Evolutionary conservation across 139 green algal species (phyloP), one percentile per base, ranked within the genome.

Genomic region (Haematococcus sp.): DNA sequence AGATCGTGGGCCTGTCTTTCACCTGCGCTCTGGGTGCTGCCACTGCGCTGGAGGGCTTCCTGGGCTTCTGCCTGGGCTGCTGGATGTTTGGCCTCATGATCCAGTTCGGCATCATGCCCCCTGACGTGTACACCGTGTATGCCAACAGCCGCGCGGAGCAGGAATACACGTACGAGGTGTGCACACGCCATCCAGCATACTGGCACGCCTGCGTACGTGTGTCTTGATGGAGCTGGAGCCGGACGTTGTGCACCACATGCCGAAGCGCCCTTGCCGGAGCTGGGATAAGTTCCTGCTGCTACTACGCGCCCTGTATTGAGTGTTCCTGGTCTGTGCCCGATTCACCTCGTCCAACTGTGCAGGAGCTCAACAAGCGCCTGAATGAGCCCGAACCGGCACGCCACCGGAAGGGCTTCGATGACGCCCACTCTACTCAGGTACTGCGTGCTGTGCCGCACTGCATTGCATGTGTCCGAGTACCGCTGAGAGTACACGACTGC

Each of bases 41-140:
- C 0, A 52, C 75, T 1, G 67, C 54, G 16, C 51, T 90, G 43
- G 84, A 88, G 79, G 60, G 23, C 40, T 83, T 81, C 46, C 20
- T 88, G 15, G 75, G 83, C 66, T 86, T 89, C 70, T 88, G 83
- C 61, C 63, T 81, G 27, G 76, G 76, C 60, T 86, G 81, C 76
- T 76, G 49, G 66, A 70, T 88, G 33, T 90, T 90, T 73, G 34
- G 70, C 15, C 33, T 81, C 25, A 65, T 55, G 16, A 83, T 88
- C 73, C 35, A 74, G 33, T 83, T 82, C 13, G 73, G 76, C 30
- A 35, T 89, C 1, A 31, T 89, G 13, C 80, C 71, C 23, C 49
- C 71, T 35, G 55, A 63, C 3, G 58, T 88, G 2, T 89, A 88
- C 65, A 69, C 58, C 30, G 68, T 81, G n/a, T 76, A 81, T 71